phyloP scores from a whole-genome alignment of 345 rosid species.

The Syzygium aromaticum region DNA sequence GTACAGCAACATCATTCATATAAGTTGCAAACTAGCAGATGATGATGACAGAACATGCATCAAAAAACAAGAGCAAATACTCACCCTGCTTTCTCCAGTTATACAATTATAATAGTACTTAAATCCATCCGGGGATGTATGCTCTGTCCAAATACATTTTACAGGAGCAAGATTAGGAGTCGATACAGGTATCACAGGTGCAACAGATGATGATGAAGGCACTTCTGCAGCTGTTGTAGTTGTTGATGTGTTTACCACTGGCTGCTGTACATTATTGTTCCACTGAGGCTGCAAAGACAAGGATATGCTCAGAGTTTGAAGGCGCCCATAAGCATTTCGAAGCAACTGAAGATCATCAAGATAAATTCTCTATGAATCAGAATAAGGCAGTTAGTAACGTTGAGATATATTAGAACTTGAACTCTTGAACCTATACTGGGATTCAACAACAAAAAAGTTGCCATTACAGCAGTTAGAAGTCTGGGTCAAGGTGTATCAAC shows the following conservation, averaged over 20 bases:
- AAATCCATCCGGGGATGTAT: constrained; percentile 95
- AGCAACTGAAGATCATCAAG: neutral
- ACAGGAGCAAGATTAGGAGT: constrained; percentile 29
- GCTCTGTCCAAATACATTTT: constrained; percentile 91
- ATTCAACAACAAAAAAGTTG: neutral
- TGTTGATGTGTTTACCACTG: constrained; percentile 28
- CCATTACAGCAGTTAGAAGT: neutral
- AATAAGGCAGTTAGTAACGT: neutral
- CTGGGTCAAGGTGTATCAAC: neutral
- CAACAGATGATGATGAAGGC: constrained; percentile 29
- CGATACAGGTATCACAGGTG: constrained; percentile 23
- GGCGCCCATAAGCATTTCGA: neutral
- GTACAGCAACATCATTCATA: neutral
- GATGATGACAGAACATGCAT: neutral
- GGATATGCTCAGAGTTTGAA: neutral
- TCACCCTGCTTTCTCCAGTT: constrained; percentile 88
- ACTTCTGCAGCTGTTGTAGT: constrained; percentile 34
- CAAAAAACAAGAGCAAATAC: constrained; percentile 9
- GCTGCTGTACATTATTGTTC: constrained; percentile 43
- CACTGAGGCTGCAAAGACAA: constrained; percentile 31
- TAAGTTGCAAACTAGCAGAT: constrained; percentile 1
- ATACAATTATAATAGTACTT: constrained; percentile 78
- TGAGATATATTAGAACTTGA: neutral
- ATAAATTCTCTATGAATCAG: neutral
- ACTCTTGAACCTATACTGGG: neutral